These are phyloP conservation scores for Lactarius vividus DNA, from an alignment of 768 basidiomycete species.

Conservation along the genomic window DNA sequence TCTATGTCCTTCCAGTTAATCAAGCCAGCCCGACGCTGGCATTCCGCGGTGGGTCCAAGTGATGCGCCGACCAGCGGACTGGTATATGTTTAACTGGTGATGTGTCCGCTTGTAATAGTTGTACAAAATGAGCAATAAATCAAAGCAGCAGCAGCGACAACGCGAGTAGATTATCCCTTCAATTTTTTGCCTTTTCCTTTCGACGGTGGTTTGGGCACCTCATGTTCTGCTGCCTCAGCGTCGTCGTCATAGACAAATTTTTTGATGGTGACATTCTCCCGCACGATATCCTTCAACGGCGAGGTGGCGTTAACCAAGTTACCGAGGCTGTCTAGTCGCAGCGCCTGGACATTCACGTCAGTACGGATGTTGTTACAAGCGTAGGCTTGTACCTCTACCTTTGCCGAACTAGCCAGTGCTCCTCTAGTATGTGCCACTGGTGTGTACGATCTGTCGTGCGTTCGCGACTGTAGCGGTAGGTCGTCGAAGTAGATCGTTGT, in stretches of 20 bases:
- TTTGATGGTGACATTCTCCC: slow-evolving; percentile 69
- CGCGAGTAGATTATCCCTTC: slow-evolving; percentile 38
- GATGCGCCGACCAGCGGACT: slow-evolving; percentile 21
- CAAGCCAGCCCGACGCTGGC: slow-evolving; percentile 68
- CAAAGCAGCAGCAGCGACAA: slow-evolving; percentile 25
- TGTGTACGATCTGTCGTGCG: slow-evolving; percentile 39
- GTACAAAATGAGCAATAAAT: slow-evolving; percentile 19
- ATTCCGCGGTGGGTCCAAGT: slow-evolving; percentile 43
- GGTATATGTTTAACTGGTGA: slow-evolving; percentile 10
- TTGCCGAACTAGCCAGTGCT: slow-evolving; percentile 64
- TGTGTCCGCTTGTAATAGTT: slow-evolving; percentile 6
- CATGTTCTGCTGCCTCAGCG: slow-evolving; percentile 32
- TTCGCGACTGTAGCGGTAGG: slow-evolving; percentile 50
- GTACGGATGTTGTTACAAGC: not conserved
- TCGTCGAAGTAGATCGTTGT: slow-evolving; percentile 63
- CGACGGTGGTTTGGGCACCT: slow-evolving; percentile 32
- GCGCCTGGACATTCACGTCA: slow-evolving; percentile 40
- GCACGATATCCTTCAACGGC: slow-evolving; percentile 54
- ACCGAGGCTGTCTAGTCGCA: slow-evolving; percentile 67
- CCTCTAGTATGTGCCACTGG: slow-evolving; percentile 47
- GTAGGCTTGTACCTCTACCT: slow-evolving; percentile 44
- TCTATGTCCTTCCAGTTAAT: slow-evolving; percentile 74
- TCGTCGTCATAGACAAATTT: slow-evolving; percentile 82
- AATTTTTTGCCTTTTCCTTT: slow-evolving; percentile 53
- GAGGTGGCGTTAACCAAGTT: slow-evolving; percentile 60